Evolutionary conservation across 1,139 yeast genomes (phyloP).

Genomic region (Diutina rugosa): DNA sequence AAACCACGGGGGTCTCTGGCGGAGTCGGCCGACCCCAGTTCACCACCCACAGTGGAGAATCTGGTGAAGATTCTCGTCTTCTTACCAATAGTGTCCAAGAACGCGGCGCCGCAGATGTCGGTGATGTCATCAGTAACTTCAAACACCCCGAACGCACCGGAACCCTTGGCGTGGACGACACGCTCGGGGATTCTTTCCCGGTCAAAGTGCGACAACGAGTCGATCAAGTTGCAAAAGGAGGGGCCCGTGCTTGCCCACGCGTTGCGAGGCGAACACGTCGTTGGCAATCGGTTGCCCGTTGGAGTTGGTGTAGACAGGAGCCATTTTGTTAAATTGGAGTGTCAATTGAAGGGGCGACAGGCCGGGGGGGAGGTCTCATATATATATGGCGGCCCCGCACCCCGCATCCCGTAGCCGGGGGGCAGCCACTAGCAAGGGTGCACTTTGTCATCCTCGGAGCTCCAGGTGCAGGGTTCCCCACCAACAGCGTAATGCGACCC

Average conservation of each 20-base stretch:
- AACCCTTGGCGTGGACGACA: slow-evolving; percentile 85
- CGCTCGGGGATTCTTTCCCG: slow-evolving; percentile 84
- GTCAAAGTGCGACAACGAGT: slow-evolving; percentile 70
- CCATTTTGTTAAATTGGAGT: slow-evolving; percentile 4
- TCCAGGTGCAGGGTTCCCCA: slow-evolving; percentile 1
- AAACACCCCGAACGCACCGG: slow-evolving; percentile 73
- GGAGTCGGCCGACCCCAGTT: slow-evolving; percentile 70
- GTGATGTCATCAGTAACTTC: slow-evolving; percentile 70
- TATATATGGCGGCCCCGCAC: not conserved
- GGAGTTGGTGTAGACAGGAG: slow-evolving; percentile 49
- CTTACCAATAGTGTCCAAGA: slow-evolving; percentile 62
- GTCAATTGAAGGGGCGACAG: not conserved
- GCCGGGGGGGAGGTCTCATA: not conserved
- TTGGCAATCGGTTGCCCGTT: slow-evolving; percentile 57
- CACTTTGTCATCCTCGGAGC: not conserved
- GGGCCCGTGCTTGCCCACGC: slow-evolving; percentile 59
- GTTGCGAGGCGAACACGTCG: slow-evolving; percentile 59
- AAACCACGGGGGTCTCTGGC: slow-evolving; percentile 91
- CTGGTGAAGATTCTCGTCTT: slow-evolving; percentile 64
- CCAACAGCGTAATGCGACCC: not conserved
- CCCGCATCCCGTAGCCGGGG: not conserved
- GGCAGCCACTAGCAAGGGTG: not conserved
- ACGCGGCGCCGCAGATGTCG: slow-evolving; percentile 59
- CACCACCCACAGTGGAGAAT: slow-evolving; percentile 87
- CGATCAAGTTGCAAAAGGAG: slow-evolving; percentile 60